These are phyloP conservation scores for Omphalotus olearius DNA, from an alignment of 1,284 basidiomycete genomes.

Conservation along the genomic window DNA sequence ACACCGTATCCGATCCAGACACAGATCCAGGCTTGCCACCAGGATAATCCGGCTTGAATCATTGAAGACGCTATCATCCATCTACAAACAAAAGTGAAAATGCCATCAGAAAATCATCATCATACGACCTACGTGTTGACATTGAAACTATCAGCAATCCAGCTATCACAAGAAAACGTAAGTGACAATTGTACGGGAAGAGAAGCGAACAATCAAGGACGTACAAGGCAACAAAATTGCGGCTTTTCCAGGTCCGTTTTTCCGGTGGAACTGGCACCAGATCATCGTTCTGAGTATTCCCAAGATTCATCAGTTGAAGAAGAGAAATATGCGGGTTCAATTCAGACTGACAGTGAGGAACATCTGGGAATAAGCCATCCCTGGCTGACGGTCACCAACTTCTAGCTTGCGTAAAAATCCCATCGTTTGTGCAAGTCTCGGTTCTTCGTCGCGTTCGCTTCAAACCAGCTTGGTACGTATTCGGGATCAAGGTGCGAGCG, in stretches of 20 bases:
- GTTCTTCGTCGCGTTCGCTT: background rate
- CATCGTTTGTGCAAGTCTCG: slow-evolving; percentile 13
- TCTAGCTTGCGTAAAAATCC: slow-evolving; percentile 34
- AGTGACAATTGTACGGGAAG: background rate
- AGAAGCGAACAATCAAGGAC: slow-evolving; percentile 18
- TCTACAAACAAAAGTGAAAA: slow-evolving; percentile 26
- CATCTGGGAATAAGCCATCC: slow-evolving; percentile 44
- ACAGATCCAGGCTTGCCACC: slow-evolving; percentile 82
- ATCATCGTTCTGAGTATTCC: slow-evolving; percentile 52
- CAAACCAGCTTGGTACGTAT: background rate
- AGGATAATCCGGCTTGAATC: slow-evolving; percentile 70
- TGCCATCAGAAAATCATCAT: slow-evolving; percentile 9
- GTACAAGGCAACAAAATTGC: slow-evolving; percentile 66
- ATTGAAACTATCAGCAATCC: slow-evolving; percentile 80
- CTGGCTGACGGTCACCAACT: slow-evolving; percentile 42
- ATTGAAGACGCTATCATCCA: slow-evolving; percentile 78
- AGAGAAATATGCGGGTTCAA: background rate
- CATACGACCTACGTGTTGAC: slow-evolving; percentile 62
- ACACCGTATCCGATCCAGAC: slow-evolving; percentile 76
- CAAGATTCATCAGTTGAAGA: background rate
- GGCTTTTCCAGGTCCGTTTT: slow-evolving; percentile 54
- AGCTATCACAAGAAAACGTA: slow-evolving; percentile 36
- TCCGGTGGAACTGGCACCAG: slow-evolving; percentile 54
- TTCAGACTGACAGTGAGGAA: slow-evolving; percentile 45
- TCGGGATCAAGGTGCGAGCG: background rate